Evolutionary conservation across 208 protist species (phyloP), one percentile per base, ranked within the genome.

Genomic region (Leishmania guyanensis): DNA sequence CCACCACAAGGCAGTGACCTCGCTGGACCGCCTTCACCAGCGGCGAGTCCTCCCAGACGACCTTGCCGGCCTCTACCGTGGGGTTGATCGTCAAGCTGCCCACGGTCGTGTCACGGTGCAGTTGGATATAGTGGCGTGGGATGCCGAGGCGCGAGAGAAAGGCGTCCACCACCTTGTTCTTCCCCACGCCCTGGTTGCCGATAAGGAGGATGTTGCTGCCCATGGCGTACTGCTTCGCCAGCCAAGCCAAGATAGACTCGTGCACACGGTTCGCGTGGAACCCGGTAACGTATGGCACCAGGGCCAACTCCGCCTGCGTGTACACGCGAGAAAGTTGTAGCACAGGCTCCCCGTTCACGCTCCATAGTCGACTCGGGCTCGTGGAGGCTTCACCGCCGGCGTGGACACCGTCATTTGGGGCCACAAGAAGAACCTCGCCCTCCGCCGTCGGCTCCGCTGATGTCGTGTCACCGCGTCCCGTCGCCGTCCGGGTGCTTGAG

Each of bases 91-190:
- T 99, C 33, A 99, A 88, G 43, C 90, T 94, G 39, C 96, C 93
- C 3, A 99, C 96, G 26, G 96, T 98, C 26, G 92, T 97, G 87
- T 98, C 97, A 66, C 95, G 94, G 89, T 99, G 98, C 2, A 99
- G 95, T 84, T 99, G 98, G 60, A 99, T 93, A 84, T 99, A 99
- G 84, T 99, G 95, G 5, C 98, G 89, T 29, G 96, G 94, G 33
- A 92, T 78, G 51, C 84, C 76, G 29, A 99, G 82, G 2, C 98
- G 90, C n/a, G 95, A 82, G 5, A 99, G 88, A 76, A 99, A 94
- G 9, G 93, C 83, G 82, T 99, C 98, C 53, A 95, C 90, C 66
- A 99, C 89, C 86, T 99, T 99, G 89, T 99, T 99, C 88, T 99
- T 99, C 48, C 98, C 98, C 43, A 98, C 96, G 33, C 97, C 94